Base-by-base conservation (phyloP, 768 basidiomycete genomes). In the Pleurotus salmoneostramineus region DNA sequence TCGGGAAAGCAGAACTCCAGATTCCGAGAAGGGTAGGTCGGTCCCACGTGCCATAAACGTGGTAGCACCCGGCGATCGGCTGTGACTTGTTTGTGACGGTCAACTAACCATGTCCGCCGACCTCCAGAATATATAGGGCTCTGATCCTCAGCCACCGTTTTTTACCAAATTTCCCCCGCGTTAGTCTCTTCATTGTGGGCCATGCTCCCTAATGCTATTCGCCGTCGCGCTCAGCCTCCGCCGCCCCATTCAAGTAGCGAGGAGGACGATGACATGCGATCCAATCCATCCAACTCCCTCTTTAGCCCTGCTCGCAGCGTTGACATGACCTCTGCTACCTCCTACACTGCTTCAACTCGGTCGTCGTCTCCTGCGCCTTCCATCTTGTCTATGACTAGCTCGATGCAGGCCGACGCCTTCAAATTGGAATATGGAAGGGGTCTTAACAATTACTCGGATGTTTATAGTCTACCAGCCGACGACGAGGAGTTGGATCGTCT, bases 381-480 rank as follows among this genome's bases (percentile, higher is more conserved):
- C 27, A 80, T 92, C 6, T 77, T 81, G 65, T 90, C 89, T 0
- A 67, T 90, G 66, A 84, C 85, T 0, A 84, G 80, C 63, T 87
- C 87, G 0, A 62, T 89, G 47, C 82, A 80, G 27, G 81, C 77
- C 12, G 75, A 79, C 36, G 79, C 83, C 1, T 85, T 83, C 70
- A 79, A 77, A 56, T 77, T 83, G 32, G 88, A 91, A 65, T 85
- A 82, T 58, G 90, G 89, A 0, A 77, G 90, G 43, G 79, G 76
- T 34, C 68, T 92, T 45, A 91, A 91, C 71, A 90, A 84, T 61
- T 87, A 88, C 62, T 91, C 90, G 1, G 88, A 91, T 46, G 79
- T 92, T 1, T 93, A 93, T 65, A 80, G 80, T 44, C 74, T 93
- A 31, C 88, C 91, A 10, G 91, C 89, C 31, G 91, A 92, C 61